Evolutionary conservation across 108 stramenopile species (phyloP), one percentile per base, ranked within the genome.

Genomic region (Phaeodactylum tricornutum): DNA sequence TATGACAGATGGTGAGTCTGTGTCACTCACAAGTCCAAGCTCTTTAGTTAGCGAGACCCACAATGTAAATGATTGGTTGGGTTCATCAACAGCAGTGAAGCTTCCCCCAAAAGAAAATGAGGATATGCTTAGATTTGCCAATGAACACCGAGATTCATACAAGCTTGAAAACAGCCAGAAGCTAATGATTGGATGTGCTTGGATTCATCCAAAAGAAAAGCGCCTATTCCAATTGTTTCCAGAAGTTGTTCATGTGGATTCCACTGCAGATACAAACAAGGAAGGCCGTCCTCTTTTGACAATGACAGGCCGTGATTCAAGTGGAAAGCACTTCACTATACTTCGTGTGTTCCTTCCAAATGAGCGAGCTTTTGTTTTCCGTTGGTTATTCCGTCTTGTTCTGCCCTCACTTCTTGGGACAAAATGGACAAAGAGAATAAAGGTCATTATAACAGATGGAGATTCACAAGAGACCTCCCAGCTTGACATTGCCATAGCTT

Each of bases 191-290:
- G 33, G 11, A 34, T 34, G 33, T 12, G 12, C 33, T 12, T 34
- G 33, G 33, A 34, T 34, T 34, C 8, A 8, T 11, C 8, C 33
- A 8, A 34, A 34, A 34, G 12, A 34, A 12, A 8, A 34, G 12
- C 12, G 33, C 41, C 4, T 45, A 8, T 45, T 45, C 44, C 15
- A 25, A 5, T 21, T 45, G 4, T 45, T 22, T 43, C 44, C 44
- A 20, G 23, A 45, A 25, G 23, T 45, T 4, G 4, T 45, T 7
- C 4, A 45, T 5, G 22, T 17, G 4, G 44, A 45, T 45, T n/a
- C 26, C 23, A 45, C 44, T 22, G 24, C 22, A 23, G 44, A 25
- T n/a, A 45, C 44, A 45, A 45, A 45, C 8, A 4, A n/a, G 17
- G 44, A 45, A 23, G 23, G 26, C 15, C 3, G 44, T 22, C 44